Evolutionary conservation across 208 protist species (phyloP), one percentile per base, ranked within the genome.

Genomic region (Wallacemonas sp.): DNA sequence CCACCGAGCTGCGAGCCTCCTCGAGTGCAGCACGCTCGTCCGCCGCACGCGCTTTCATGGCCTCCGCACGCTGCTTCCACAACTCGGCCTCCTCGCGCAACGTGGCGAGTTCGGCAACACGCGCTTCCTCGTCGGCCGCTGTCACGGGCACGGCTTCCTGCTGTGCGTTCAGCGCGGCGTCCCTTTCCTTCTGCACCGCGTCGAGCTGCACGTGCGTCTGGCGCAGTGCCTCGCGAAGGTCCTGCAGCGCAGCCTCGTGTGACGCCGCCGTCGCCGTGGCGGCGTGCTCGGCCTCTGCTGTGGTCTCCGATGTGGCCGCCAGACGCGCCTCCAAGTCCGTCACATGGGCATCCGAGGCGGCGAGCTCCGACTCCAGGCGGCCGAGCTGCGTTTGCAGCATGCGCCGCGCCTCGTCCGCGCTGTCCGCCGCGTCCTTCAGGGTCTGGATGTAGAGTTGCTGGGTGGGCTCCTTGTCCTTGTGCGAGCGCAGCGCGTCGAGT

Each of bases 401-500:
- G 52, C 25, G 52, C n/a, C 52, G 52, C n/a, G 52, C 52, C n/a
- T 18, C 52, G 29, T 59, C 52, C 7, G 52, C 26, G 4, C n/a
- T 18, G 4, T 41, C 52, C 29, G 52, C 52, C 5, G 52, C 7
- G 3, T 59, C 52, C 52, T 59, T 59, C n/a, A 59, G 52, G 11
- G 31, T 59, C 8, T 59, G 31, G 5, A 59, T 59, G 64, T 74
- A 79, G 26, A 39, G 49, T 33, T 71, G 39, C 39, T 36, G 45
- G 3, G 16, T 36, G 39, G n/a, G 3, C 7, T 52, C 44, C 23
- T 29, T 67, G 18, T 52, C 33, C 23, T 54, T 11, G 12, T 67
- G 32, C 5, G 7, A 3, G 44, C 62, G 26, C n/a, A 41, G 29
- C 11, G 59, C 29, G 8, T 65, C 25, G 1, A 8, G n/a, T 16